Conservation (phyloP, 1,284 basidiomycete genomes). For the Pascua sp. region DNA sequence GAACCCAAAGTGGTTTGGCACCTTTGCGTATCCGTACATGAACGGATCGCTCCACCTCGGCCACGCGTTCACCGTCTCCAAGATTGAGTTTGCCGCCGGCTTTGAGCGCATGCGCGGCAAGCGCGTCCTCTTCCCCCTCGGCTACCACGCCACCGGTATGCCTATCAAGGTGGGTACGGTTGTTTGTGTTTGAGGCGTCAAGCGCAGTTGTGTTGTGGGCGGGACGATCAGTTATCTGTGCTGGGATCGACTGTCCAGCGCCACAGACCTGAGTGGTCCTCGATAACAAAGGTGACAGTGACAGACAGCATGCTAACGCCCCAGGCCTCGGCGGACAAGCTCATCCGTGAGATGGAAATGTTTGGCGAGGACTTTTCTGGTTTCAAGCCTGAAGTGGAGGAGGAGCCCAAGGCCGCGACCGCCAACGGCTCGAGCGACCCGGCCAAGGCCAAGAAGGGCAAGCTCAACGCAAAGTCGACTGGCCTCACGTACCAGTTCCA, state of each 20-base stretch:
- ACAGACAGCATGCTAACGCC: not conserved
- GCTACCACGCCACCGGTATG: constrained; percentile 96
- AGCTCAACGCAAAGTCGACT: constrained; percentile 87
- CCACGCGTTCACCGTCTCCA: constrained; percentile 97
- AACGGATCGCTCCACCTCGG: constrained; percentile 96
- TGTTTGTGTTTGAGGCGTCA: not conserved
- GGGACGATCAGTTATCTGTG: no score
- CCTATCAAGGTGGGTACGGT: constrained; percentile 83
- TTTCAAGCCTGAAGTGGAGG: constrained; percentile 55
- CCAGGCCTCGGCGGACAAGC: constrained; percentile 83
- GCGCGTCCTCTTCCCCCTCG: constrained; percentile 90
- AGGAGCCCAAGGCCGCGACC: constrained; percentile 32
- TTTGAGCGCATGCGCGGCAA: constrained; percentile 96
- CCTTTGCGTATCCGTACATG: constrained; percentile 96
- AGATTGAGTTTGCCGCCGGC: constrained; percentile 95
- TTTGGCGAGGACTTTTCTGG: constrained; percentile 88
- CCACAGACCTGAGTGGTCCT: not conserved
- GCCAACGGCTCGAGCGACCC: constrained; percentile 44
- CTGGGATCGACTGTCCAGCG: no score
- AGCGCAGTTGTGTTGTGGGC: no score
- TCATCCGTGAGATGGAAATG: constrained; percentile 93
- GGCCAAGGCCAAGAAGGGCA: constrained; percentile 91
- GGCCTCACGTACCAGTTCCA: constrained; percentile 98
- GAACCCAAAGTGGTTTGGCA: constrained; percentile 96
- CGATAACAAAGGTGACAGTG: not conserved